These are phyloP conservation scores for Phytophthora boehmeriae DNA, from an alignment of 352 stramenopile genomes.

Conservation along the genomic window DNA sequence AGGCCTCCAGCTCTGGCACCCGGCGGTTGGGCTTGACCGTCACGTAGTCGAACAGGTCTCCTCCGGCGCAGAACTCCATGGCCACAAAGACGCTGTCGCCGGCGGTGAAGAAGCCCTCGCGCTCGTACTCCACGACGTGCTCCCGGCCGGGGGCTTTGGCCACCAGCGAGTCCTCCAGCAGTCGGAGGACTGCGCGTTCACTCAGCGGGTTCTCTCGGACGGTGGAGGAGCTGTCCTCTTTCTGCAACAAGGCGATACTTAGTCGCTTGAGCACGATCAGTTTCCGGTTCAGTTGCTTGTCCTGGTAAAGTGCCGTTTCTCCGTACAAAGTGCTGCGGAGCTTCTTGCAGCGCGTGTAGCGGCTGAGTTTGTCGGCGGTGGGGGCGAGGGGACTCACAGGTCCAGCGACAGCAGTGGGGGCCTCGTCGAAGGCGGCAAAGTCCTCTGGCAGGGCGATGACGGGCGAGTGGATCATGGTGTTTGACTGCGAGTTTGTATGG, in stretches of 20 bases:
- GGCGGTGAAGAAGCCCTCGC: constrained; percentile 44
- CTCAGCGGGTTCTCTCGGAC: constrained; percentile 51
- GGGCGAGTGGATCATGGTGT: constrained; percentile 26
- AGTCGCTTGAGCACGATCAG: constrained; percentile 67
- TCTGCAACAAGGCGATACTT: constrained; percentile 40
- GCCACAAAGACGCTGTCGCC: constrained; percentile 53
- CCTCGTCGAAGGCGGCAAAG: neutral
- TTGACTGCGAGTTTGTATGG: neutral
- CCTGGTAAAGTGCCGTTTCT: constrained; percentile 57
- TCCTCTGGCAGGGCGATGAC: constrained; percentile 12
- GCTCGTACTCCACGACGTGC: constrained; percentile 48
- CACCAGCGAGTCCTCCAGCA: constrained; percentile 33
- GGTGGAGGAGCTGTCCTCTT: constrained; percentile 26
- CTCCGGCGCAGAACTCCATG: constrained; percentile 71
- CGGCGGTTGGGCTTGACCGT: constrained; percentile 32
- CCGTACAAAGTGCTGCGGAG: constrained; percentile 59
- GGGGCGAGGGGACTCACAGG: constrained; percentile 9
- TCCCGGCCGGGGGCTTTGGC: constrained; percentile 35
- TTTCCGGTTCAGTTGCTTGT: constrained; percentile 33
- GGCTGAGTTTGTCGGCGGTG: constrained; percentile 23
- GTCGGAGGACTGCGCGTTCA: constrained; percentile 51
- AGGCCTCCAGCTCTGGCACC: constrained; percentile 43
- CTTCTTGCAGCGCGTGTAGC: constrained; percentile 42
- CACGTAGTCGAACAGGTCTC: constrained; percentile 64
- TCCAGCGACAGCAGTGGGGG: constrained; percentile 6